Evolutionary conservation across 495 filamentous ascomycete genomes (phyloP), one percentile per base, ranked within the genome.

Genomic region (Penicillium bovifimosum): DNA sequence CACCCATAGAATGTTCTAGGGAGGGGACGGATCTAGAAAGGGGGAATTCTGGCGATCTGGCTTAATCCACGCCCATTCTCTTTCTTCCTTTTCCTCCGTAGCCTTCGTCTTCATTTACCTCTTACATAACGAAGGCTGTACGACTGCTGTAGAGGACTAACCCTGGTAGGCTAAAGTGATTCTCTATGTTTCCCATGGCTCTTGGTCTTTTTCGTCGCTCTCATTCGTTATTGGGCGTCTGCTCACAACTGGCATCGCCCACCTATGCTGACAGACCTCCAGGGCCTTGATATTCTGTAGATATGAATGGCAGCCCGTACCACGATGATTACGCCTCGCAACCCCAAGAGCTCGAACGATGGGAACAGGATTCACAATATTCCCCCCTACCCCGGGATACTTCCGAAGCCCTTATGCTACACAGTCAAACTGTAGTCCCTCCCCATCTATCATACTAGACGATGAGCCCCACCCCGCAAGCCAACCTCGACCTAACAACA

Each of bases 321-420:
- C 29, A 43, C 24, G 14, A 24, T 10, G 43, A 48, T 28, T 14
- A 31, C 11, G 26, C 10, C 20, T 54, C 52, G 28, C 10, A 54
- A 5, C 24, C 28, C 16, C 8, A 33, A 24, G 54, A 41, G 9
- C 31, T 10, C 8, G 40, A 41, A 47, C 2, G 24, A 46, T 55
- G 24, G 53, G 46, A 50, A 50, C 9, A 54, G 0, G 26, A 48
- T 36, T 54, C 44, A 16, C 10, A 48, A 6, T 50, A 55, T n/a
- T n/a, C 24, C 38, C 46, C 24, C 46, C 31, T 20, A 55, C 31
- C 0, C 46, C 53, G 31, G 24, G 39, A 13, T 55, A 55, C 16
- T 45, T 4, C 20, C 29, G 40, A 13, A 50, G 46, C n/a, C 53
- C 53, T 7, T 44, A 50, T 35, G 41, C 26, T 17, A 13, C 47